phyloP scores from a whole-genome alignment of 2,329 filamentous ascomycete species.

The Penicillium paneum region DNA sequence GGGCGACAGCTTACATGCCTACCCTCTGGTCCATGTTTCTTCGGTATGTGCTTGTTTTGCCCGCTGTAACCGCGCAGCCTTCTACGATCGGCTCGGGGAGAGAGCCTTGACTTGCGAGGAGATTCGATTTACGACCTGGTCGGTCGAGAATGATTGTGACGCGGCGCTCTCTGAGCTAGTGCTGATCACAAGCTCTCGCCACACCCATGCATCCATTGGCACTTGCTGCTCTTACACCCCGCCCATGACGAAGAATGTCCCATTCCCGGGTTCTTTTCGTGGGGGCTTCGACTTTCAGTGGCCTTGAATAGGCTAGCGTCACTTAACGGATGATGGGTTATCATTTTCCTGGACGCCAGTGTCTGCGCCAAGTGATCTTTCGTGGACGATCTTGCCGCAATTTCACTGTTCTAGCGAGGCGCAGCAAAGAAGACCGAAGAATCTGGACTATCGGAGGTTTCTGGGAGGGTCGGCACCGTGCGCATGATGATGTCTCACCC shows the following conservation, averaged over 20 bases:
- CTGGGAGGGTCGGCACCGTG: not conserved
- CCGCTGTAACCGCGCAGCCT: not conserved
- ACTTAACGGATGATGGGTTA: not conserved
- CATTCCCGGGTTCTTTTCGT: not conserved
- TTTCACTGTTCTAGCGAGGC: not conserved
- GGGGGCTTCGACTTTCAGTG: not conserved
- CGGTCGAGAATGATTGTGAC: not conserved
- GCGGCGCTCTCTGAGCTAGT: slow-evolving; percentile 1
- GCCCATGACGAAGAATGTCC: slow-evolving; percentile 3
- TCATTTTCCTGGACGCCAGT: not conserved
- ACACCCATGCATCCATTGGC: not conserved
- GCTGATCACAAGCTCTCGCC: not conserved
- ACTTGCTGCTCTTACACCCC: slow-evolving; percentile 2
- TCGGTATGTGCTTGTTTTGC: no score
- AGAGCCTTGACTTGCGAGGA: not conserved
- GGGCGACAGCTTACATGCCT: not conserved
- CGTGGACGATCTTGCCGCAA: not conserved
- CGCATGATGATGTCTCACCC: not conserved
- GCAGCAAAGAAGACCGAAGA: not conserved
- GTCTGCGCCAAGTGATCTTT: not conserved
- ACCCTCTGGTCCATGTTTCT: not conserved
- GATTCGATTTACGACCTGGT: not conserved
- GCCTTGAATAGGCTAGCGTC: not conserved
- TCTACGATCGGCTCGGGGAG: not conserved
- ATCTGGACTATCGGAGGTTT: not conserved